Percentiles rank a stretch among this genome's conserved stretches.
phyloP scores from a whole-genome alignment of 2,329 filamentous ascomycete species.

The Emydomyces testavorans region DNA sequence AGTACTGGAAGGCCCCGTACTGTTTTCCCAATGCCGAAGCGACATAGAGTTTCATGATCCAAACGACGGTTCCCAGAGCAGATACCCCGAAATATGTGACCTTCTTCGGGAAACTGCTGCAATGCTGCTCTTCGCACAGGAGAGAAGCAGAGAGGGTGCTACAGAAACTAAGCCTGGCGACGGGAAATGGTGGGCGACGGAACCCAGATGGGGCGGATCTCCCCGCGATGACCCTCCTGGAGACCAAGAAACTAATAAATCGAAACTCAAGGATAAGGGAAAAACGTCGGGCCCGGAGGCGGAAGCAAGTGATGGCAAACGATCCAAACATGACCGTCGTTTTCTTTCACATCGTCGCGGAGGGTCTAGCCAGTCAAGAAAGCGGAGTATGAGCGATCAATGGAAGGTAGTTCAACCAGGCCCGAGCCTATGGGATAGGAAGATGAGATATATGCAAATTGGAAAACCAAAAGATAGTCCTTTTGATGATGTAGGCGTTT shows the following conservation, averaged over 20 bases:
- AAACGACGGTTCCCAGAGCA: slow-evolving; percentile 22
- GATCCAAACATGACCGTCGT: slow-evolving; percentile 28
- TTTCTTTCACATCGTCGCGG: slow-evolving; percentile 25
- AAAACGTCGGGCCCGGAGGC: slow-evolving; percentile 19
- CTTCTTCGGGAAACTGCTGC: slow-evolving; percentile 47
- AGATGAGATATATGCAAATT: slow-evolving; percentile 45
- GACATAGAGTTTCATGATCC: slow-evolving; percentile 43
- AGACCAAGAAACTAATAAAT: slow-evolving; percentile 21
- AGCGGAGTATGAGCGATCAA: slow-evolving; percentile 38
- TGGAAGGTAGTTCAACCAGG: slow-evolving; percentile 45
- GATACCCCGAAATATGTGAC: slow-evolving; percentile 39
- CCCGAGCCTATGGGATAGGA: slow-evolving; percentile 45
- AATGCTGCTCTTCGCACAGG: slow-evolving; percentile 48
- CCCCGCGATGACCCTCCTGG: slow-evolving; percentile 14
- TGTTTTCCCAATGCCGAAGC: slow-evolving; percentile 44
- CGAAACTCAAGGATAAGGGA: slow-evolving; percentile 19
- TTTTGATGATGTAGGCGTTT: slow-evolving; percentile 43
- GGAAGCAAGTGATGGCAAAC: slow-evolving; percentile 27
- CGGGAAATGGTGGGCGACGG: slow-evolving; percentile 50
- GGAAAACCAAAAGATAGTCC: slow-evolving; percentile 39
- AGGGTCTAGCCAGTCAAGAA: slow-evolving; percentile 28
- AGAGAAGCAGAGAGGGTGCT: slow-evolving; percentile 46
- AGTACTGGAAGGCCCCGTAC: slow-evolving; percentile 47
- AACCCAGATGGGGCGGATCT: slow-evolving; percentile 46
- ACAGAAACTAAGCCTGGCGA: slow-evolving; percentile 41